phyloP scores from a whole-genome alignment of 441 rosid genomes.

The Aquilaria agallochum region DNA sequence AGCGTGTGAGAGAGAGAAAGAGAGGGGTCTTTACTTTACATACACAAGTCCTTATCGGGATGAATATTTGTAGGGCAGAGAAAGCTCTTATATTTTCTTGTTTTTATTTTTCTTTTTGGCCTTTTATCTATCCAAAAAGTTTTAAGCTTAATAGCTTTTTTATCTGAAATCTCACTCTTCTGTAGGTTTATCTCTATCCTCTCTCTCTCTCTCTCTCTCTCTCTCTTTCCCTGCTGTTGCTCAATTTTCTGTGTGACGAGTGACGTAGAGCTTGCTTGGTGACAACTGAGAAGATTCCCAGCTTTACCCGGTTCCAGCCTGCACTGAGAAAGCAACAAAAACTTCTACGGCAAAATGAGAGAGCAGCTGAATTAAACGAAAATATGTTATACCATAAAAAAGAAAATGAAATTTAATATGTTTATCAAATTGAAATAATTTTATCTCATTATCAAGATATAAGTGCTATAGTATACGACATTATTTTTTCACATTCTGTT shows the following conservation, averaged over 20 bases:
- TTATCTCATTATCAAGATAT: too few relatives aligned
- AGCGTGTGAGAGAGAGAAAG: not conserved
- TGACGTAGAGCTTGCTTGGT: not conserved
- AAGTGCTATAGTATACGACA: too few relatives aligned
- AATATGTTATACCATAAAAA: too few relatives aligned
- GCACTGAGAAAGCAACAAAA: too few relatives aligned
- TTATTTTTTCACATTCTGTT: too few relatives aligned
- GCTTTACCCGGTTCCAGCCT: conserved; percentile 18
- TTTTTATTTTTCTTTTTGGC: not conserved
- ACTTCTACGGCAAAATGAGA: too few relatives aligned
- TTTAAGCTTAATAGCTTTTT: not conserved
- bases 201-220: conserved; percentile 13
- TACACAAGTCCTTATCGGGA: conserved; percentile 37
- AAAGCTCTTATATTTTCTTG: conserved; percentile 20
- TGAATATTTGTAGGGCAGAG: conserved; percentile 31
- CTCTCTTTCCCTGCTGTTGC: not conserved
- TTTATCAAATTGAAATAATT: too few relatives aligned
- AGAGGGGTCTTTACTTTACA: conserved; percentile 12
- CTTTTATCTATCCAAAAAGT: conserved; percentile 14
- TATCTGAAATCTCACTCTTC: too few relatives aligned
- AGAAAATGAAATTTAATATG: too few relatives aligned
- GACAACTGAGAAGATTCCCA: conserved; percentile 22
- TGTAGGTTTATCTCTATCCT: conserved; percentile 14
- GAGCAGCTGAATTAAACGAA: too few relatives aligned
- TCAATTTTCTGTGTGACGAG: not conserved